Evolutionary conservation across 2,329 filamentous ascomycete genomes (phyloP), one percentile per base, ranked within the genome.

Genomic region (Sclerotinia nivalis): DNA sequence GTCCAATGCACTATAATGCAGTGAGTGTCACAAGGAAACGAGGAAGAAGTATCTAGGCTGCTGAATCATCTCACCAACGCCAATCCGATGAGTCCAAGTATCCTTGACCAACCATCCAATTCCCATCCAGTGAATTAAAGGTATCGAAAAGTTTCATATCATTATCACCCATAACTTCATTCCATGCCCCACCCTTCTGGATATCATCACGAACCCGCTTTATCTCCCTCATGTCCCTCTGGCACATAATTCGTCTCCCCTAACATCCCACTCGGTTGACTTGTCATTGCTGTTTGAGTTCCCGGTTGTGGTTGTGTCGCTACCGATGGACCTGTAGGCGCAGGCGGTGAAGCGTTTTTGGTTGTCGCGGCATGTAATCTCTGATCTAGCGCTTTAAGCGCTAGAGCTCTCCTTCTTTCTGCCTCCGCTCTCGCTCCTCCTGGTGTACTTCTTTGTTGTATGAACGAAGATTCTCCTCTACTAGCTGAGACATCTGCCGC

Each of bases 341-440:
- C 74, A 72, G 73, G 80, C 5, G 84, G 84, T 58, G 80, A 78
- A 40, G 82, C 79, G 40, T 82, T 78, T 60, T 69, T 70, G 47
- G 84, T 84, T 22, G 91, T 90, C 4, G 93, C 93, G n/a, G 93
- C 91, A 80, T 96, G 92, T 66, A 99, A 83, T 73, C 96, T 87
- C 82, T 98, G 93, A 80, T 99, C 96, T 68, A 99, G 83, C 4
- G 94, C 95, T 78, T 95, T 95, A 69, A 99, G 84, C 1, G 96
- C 96, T 74, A 99, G 82, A 0, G 94, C 94, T 74, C 96, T 87
- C 78, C 96, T 88, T 74, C 96, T 85, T 83, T 98, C 96, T 0
- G 95, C 95, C 80, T 98, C 96, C 64, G 96, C 95, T 71, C 94
- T 89, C 64, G 94, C 92, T 66, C 89, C 88, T 18, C 89, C 86